phyloP scores from a whole-genome alignment of 1,139 yeast species.

The Blastobotrys arbuscula region DNA sequence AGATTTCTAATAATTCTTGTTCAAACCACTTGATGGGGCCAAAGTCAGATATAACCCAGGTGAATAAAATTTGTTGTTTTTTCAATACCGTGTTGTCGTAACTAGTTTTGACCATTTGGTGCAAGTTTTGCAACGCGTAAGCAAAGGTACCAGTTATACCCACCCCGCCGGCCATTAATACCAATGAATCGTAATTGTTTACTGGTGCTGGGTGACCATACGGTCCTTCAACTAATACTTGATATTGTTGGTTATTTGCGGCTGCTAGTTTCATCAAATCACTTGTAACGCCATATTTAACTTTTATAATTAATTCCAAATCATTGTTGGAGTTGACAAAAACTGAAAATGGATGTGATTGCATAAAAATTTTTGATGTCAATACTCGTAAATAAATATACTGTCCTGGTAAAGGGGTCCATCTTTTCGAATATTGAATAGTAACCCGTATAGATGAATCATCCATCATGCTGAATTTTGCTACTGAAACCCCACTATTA shows the following conservation, averaged over 20 bases:
- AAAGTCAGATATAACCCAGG: conserved; percentile 49
- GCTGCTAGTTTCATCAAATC: neutral
- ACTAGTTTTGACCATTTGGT: too few relatives aligned
- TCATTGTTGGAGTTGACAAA: conserved; percentile 26
- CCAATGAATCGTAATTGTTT: conserved; percentile 44
- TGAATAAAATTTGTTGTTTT: conserved; percentile 37
- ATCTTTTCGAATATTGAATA: conserved; percentile 25
- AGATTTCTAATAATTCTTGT: conserved; percentile 16
- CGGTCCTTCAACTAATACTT: conserved; percentile 53
- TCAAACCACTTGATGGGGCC: conserved; percentile 45
- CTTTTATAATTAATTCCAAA: conserved; percentile 33
- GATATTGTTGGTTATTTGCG: conserved; percentile 16
- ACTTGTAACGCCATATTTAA: conserved; percentile 29
- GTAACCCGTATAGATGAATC: conserved; percentile 27
- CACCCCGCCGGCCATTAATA: conserved; percentile 58
- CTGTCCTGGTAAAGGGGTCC: conserved; percentile 49
- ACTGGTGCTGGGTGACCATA: conserved; percentile 48
- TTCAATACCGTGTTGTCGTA: neutral
- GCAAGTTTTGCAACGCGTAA: conserved; percentile 16
- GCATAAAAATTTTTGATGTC: conserved; percentile 38
- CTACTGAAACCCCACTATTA: conserved; percentile 39
- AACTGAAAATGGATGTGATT: conserved; percentile 67
- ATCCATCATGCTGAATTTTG: conserved; percentile 31
- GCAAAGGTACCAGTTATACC: conserved; percentile 53
- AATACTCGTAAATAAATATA: conserved; percentile 54